These are phyloP conservation scores for Crassisporium funariophilum DNA, from an alignment of 768 basidiomycete genomes.

Conservation along the genomic window DNA sequence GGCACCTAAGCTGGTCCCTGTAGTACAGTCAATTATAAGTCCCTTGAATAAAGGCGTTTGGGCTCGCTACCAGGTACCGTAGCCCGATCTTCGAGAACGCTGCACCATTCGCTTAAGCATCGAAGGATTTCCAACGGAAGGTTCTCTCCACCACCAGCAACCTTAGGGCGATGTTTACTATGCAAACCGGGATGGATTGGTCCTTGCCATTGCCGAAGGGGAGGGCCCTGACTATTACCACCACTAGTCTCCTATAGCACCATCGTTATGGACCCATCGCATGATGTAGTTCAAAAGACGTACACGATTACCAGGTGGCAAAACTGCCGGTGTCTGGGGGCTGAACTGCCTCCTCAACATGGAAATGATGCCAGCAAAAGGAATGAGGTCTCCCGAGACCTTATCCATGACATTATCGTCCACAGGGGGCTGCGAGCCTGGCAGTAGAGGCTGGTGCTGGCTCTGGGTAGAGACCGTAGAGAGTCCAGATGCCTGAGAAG, in stretches of 20 bases:
- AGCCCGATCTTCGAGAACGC: constrained; percentile 58
- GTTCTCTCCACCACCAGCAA: constrained; percentile 52
- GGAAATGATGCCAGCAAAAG: constrained; percentile 36
- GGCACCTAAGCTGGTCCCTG: constrained; percentile 52
- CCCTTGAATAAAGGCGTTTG: constrained; percentile 1
- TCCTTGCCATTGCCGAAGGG: constrained; percentile 36
- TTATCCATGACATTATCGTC: constrained; percentile 27
- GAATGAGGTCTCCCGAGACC: constrained; percentile 40
- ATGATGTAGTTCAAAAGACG: neutral
- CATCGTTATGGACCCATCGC: neutral
- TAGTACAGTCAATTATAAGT: constrained; percentile 2
- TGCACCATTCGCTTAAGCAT: constrained; percentile 59
- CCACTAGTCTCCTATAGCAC: constrained; percentile 11
- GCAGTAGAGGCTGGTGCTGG: constrained; percentile 41
- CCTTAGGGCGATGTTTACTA: constrained; percentile 36
- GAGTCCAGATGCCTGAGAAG: constrained; percentile 20
- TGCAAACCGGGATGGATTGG: constrained; percentile 35
- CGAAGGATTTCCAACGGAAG: constrained; percentile 58
- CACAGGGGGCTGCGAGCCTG: constrained; percentile 32
- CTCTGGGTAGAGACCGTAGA: constrained; percentile 23
- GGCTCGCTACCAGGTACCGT: constrained; percentile 57
- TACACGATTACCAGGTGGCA: constrained; percentile 14
- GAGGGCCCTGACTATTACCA: constrained; percentile 12
- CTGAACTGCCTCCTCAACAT: constrained; percentile 22
- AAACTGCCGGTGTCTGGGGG: constrained; percentile 19